phyloP scores from a whole-genome alignment of 768 basidiomycete species.

The Hericium coralloides region DNA sequence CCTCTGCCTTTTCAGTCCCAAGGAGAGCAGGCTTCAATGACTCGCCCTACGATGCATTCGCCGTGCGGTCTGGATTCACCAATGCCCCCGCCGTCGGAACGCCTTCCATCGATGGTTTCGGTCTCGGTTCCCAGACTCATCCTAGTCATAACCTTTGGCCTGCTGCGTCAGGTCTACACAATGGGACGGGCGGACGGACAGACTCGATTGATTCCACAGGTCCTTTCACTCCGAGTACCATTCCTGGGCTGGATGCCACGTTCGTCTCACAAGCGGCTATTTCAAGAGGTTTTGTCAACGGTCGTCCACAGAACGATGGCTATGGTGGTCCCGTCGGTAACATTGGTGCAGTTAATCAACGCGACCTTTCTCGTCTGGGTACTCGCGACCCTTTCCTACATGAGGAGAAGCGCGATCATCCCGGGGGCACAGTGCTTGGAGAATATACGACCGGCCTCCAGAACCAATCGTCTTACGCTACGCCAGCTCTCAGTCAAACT shows the following conservation, averaged over 20 bases:
- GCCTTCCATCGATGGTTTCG: not conserved
- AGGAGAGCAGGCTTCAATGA: conserved; percentile 10
- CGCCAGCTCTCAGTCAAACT: conserved; percentile 9
- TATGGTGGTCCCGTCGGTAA: conserved; percentile 3
- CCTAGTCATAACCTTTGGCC: not conserved
- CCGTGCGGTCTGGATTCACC: conserved; percentile 2
- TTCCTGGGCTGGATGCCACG: conserved; percentile 4
- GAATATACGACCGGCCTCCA: conserved; percentile 6
- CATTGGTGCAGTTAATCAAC: conserved; percentile 5
- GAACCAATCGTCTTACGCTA: conserved; percentile 6
- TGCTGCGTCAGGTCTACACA: not conserved
- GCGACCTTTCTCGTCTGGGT: conserved; percentile 11
- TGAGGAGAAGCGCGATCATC: conserved; percentile 4
- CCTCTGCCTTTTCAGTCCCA: not conserved
- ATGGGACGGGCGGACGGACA: conserved; percentile 1
- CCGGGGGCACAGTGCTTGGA: conserved; percentile 6
- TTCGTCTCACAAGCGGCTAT: conserved; percentile 7
- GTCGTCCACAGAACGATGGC: conserved; percentile 6
- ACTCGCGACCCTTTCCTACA: conserved; percentile 9
- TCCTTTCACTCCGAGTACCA: conserved; percentile 5
- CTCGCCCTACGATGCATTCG: conserved; percentile 9
- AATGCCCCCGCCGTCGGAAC: not conserved
- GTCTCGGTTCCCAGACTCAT: not conserved
- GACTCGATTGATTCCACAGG: conserved; percentile 8
- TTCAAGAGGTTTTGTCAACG: conserved; percentile 1